These are phyloP conservation scores for Acanthamoeba sp. DNA, from an alignment of 208 protist genomes.

Conservation along the genomic window DNA sequence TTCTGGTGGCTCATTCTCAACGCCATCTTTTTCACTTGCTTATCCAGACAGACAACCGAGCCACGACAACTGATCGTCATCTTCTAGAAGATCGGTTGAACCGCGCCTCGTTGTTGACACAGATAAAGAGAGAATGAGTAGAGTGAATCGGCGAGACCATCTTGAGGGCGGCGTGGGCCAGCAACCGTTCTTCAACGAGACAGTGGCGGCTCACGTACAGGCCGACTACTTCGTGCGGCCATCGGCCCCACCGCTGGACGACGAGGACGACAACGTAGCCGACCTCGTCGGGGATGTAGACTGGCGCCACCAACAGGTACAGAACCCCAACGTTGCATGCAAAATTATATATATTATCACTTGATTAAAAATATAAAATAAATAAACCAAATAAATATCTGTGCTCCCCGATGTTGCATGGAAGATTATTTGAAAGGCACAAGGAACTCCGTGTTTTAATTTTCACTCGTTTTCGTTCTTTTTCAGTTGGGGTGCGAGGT, in stretches of 20 bases:
- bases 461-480: not conserved
- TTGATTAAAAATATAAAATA: not conserved
- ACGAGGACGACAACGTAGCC: not conserved
- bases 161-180: not conserved
- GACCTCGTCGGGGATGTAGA: not conserved
- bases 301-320: slow-evolving; percentile 10
- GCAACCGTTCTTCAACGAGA: not conserved
- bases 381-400: not conserved
- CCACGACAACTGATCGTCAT: not conserved
- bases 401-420: too few species aligned
- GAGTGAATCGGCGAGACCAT: not conserved
- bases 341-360: not conserved
- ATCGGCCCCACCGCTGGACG: not conserved
- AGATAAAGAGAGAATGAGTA: not conserved
- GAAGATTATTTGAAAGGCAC: too few species aligned
- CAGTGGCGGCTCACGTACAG: not conserved
- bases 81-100: not conserved
- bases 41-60: too few species aligned
- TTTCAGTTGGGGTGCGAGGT: not conserved
- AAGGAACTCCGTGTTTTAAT: not conserved
- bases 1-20: too few species aligned
- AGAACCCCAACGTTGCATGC: not conserved
- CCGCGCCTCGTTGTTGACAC: not conserved
- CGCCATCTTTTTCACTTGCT: not conserved
- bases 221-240: not conserved